These are phyloP conservation scores for Starmerella davenportii DNA, from an alignment of 805 yeast genomes.

Conservation along the genomic window DNA sequence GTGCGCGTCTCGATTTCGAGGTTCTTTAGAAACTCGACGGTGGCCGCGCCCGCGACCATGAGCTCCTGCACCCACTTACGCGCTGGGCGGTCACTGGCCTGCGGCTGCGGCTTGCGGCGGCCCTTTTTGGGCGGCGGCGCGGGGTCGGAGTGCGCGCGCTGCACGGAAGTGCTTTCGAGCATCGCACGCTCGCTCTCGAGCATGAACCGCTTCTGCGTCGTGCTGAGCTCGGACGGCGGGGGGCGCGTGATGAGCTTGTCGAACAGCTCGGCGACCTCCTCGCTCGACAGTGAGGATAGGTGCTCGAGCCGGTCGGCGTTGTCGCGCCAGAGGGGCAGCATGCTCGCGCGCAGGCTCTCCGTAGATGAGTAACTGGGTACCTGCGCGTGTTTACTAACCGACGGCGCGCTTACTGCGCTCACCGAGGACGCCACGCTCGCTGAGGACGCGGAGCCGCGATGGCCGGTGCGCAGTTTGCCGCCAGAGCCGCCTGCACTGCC, in stretches of 20 bases:
- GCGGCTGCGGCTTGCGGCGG: neutral
- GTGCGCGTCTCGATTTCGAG: slow-evolving; percentile 85
- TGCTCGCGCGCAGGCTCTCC: neutral
- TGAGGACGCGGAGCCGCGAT: too few species aligned
- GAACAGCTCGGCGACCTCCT: slow-evolving; percentile 8
- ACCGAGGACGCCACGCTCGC: too few species aligned
- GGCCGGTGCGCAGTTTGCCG: too few species aligned
- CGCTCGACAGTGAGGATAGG: slow-evolving; percentile 6
- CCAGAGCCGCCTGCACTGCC: slow-evolving; percentile 7
- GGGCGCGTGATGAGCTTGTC: slow-evolving; percentile 1
- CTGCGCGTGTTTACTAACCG: neutral
- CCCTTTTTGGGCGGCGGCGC: slow-evolving; percentile 5
- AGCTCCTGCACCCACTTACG: slow-evolving; percentile 28
- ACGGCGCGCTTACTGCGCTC: neutral
- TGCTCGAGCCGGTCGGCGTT: slow-evolving; percentile 1
- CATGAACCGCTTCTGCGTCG: slow-evolving; percentile 5
- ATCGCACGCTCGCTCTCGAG: slow-evolving; percentile 1
- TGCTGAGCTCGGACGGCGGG: slow-evolving; percentile 1
- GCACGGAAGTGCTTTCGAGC: too few species aligned
- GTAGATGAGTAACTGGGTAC: neutral
- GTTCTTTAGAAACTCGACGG: slow-evolving; percentile 54
- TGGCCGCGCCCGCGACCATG: slow-evolving; percentile 43
- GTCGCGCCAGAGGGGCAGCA: neutral
- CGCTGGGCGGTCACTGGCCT: too few species aligned
- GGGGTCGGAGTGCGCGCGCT: neutral